A percentile compares a stretch with the other conserved stretches of the same genome.
These are phyloP conservation scores for Microcyclospora tardicrescens DNA, from an alignment of 2,329 filamentous ascomycete species.

Conservation along the genomic window DNA sequence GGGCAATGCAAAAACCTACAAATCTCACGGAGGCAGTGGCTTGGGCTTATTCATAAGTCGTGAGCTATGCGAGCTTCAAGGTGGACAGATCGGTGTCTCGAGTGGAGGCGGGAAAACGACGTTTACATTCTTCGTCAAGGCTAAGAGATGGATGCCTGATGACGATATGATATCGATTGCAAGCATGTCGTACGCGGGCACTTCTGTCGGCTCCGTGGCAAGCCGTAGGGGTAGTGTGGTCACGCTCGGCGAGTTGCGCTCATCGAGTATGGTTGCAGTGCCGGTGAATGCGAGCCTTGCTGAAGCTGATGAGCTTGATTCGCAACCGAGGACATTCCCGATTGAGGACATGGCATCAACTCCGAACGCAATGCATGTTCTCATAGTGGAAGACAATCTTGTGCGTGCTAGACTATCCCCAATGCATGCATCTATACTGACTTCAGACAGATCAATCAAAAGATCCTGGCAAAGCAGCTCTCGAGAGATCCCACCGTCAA, in stretches of 20 bases:
- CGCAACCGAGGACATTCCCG: too few species aligned
- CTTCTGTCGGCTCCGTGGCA: too few species aligned
- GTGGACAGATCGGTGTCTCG: conserved; percentile 34
- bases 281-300: too few species aligned
- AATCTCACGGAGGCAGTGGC: conserved; percentile 32
- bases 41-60: conserved; percentile 35
- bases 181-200: too few species aligned
- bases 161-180: too few species aligned
- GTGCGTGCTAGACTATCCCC: neutral
- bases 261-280: too few species aligned
- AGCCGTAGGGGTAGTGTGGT: neutral
- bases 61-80: conserved; percentile 30
- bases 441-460: conserved; percentile 17
- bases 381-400: conserved; percentile 23
- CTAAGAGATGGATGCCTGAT: conserved; percentile 15
- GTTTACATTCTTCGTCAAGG: conserved; percentile 32
- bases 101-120: conserved; percentile 29
- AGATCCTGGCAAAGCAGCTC: conserved; percentile 19
- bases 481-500: neutral
- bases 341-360: too few species aligned
- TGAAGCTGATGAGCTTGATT: too few species aligned
- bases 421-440: too few species aligned
- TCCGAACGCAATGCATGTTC: conserved; percentile 11
- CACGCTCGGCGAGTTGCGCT: neutral
- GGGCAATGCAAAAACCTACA: conserved; percentile 20